phyloP scores from a whole-genome alignment of 345 rosid genomes.

The Clarkia xantiana region DNA sequence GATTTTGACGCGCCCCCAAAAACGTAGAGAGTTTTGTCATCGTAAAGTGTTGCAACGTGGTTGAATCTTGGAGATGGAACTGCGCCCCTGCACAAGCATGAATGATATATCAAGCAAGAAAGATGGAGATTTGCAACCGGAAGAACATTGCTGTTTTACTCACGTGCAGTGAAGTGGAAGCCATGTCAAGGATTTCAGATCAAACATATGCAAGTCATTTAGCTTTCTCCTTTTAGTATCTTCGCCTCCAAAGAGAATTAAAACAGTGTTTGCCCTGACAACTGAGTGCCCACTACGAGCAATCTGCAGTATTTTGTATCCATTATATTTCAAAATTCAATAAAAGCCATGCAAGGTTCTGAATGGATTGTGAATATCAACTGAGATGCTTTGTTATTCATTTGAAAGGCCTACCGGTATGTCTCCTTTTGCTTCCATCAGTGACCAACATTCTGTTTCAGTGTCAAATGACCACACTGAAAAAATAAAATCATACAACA shows the following conservation, averaged over 20 bases:
- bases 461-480: conserved; percentile 91
- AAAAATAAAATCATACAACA: conserved; percentile 3
- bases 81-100: conserved; percentile 45
- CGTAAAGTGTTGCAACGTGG: conserved; percentile 80
- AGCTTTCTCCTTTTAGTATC: conserved; percentile 80
- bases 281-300: conserved; percentile 89
- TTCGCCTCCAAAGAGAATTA: conserved; percentile 89
- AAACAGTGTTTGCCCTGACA: conserved; percentile 64
- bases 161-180: conserved; percentile 96
- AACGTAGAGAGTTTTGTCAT: conserved; percentile 60
- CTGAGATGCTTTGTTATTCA: background rate
- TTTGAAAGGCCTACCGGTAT: conserved; percentile 41
- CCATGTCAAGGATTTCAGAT: conserved; percentile 89
- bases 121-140: background rate
- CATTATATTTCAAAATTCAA: background rate
- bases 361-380: background rate
- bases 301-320: conserved; percentile 31
- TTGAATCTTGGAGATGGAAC: conserved; percentile 77
- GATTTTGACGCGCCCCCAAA: conserved; percentile 90
- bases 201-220: conserved; percentile 92
- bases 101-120: background rate
- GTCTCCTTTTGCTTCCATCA: conserved; percentile 92
- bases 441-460: conserved; percentile 83
- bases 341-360: background rate
- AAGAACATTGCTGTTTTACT: conserved; percentile 14